phyloP scores from a whole-genome alignment of 2,329 filamentous ascomycete genomes.

The Alternaria viburni region DNA sequence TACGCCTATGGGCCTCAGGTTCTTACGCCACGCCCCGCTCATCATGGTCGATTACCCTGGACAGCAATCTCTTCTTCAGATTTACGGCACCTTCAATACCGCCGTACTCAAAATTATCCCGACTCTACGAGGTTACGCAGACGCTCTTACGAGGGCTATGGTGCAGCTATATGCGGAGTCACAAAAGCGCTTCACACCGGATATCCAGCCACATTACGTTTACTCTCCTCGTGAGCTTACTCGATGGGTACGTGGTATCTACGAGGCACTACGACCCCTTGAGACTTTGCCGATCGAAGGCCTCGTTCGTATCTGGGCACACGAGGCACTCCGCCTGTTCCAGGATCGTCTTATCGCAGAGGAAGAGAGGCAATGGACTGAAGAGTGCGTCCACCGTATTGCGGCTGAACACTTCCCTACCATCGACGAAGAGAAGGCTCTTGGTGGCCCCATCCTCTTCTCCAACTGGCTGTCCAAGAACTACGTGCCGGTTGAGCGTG shows the following conservation, averaged over 20 bases:
- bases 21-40: constrained; percentile 94
- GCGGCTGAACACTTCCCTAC: constrained; percentile 92
- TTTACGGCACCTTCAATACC: constrained; percentile 97
- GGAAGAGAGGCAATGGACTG: constrained; percentile 94
- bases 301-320: constrained; percentile 95
- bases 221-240: constrained; percentile 99
- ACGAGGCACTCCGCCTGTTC: constrained; percentile 94
- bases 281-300: constrained; percentile 89
- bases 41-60: constrained; percentile 99
- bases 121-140: constrained; percentile 90
- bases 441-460: constrained; percentile 93
- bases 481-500: constrained; percentile 94
- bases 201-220: constrained; percentile 98
- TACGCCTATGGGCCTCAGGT: constrained; percentile 90
- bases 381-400: constrained; percentile 83
- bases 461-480: constrained; percentile 99
- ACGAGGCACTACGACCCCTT: constrained; percentile 92
- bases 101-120: constrained; percentile 97
- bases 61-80: constrained; percentile 91
- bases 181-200: constrained; percentile 90
- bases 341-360: constrained; percentile 95
- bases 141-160: constrained; percentile 95
- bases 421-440: constrained; percentile 87
- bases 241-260: constrained; percentile 95
- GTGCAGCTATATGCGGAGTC: constrained; percentile 95